phyloP scores from a whole-genome alignment of 2,329 filamentous ascomycete genomes.

The Colletotrichum sp. region DNA sequence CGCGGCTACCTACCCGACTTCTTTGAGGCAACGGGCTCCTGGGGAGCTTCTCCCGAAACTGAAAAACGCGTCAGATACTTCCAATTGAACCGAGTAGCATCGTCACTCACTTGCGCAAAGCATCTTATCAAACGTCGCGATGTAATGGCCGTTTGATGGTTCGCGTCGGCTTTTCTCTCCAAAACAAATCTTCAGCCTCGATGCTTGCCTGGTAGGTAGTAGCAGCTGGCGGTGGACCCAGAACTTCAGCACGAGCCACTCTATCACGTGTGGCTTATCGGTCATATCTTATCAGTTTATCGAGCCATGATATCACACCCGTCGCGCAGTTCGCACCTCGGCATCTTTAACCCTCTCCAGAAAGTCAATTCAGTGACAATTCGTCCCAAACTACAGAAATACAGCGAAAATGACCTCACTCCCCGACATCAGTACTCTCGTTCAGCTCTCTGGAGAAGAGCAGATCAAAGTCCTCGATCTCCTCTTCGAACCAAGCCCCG shows the following conservation, averaged over 20 bases:
- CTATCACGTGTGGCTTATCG: constrained; percentile 2
- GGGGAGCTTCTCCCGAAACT: constrained; percentile 97
- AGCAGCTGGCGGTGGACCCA: neutral
- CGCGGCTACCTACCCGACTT: constrained; percentile 75
- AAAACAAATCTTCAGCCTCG: constrained; percentile 24
- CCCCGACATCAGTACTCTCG: constrained; percentile 62
- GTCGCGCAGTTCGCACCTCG: neutral
- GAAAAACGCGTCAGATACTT: constrained; percentile 24
- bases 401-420: constrained; percentile 40
- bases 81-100: neutral
- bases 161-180: constrained; percentile 10
- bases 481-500: constrained; percentile 82
- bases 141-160: constrained; percentile 2
- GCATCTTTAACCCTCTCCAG: neutral
- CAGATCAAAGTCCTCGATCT: constrained; percentile 70
- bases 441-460: constrained; percentile 56
- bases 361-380: neutral
- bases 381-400: neutral
- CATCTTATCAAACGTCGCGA: constrained; percentile 16
- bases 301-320: neutral
- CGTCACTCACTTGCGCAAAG: constrained; percentile 41
- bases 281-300: neutral
- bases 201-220: neutral
- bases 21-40: constrained; percentile 91
- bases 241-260: constrained; percentile 10